Conservation (phyloP, 208 protist species). For the Leishmania mexicana region DNA sequence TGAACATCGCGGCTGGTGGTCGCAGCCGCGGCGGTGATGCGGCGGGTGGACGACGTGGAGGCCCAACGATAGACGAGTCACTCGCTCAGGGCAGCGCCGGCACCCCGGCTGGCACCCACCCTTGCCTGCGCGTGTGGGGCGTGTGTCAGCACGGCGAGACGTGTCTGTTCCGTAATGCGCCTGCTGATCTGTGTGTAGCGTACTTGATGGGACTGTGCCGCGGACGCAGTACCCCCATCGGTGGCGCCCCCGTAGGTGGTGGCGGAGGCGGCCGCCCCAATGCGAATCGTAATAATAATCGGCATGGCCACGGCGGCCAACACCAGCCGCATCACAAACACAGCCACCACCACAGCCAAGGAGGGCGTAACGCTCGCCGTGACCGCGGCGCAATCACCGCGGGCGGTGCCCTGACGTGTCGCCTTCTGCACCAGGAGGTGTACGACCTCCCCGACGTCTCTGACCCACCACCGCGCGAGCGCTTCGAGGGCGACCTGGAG, state of each 20-base stretch:
- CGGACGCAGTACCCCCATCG: conserved; percentile 21
- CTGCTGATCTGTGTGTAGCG: conserved; percentile 66
- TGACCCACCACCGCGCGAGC: conserved; percentile 35
- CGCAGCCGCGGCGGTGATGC: conserved; percentile 14
- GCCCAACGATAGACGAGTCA: conserved; percentile 20
- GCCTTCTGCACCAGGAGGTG: conserved; percentile 52
- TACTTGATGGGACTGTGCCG: conserved; percentile 81
- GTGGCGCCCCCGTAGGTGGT: not conserved
- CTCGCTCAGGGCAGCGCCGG: conserved; percentile 9
- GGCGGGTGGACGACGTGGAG: conserved; percentile 8
- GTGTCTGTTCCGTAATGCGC: conserved; percentile 75
- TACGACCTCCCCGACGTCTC: conserved; percentile 56
- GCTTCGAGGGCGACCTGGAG: conserved; percentile 48
- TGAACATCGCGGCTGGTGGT: conserved; percentile 44
- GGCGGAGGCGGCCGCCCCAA: conserved; percentile 7
- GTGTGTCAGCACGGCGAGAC: conserved; percentile 72
- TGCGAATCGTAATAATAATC: not conserved
- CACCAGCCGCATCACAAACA: conserved; percentile 6
- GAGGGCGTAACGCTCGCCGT: not conserved
- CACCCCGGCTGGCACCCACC: conserved; percentile 37
- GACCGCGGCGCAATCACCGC: not conserved
- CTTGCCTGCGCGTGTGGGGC: conserved; percentile 77
- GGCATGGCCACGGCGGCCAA: not conserved
- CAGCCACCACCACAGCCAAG: not conserved
- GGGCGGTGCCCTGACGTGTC: conserved; percentile 23